Percentiles rank a stretch among this genome's conserved stretches.
Evolutionary conservation across 2,329 filamentous ascomycete species (phyloP).

Genomic region (Sarocladium oryzae): DNA sequence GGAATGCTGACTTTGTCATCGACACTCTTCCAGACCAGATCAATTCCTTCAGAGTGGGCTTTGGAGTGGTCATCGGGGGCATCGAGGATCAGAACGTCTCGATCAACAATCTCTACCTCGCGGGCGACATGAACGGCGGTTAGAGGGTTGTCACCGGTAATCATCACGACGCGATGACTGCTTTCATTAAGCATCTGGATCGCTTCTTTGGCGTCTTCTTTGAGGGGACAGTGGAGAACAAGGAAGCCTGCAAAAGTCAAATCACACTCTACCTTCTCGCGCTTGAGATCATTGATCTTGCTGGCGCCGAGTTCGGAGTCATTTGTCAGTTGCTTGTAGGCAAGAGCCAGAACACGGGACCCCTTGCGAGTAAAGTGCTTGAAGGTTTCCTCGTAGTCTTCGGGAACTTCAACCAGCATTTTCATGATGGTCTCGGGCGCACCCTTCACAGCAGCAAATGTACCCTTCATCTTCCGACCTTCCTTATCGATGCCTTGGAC

Average conservation of each 20-base stretch:
- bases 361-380: constrained; percentile 97
- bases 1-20: constrained; percentile 83
- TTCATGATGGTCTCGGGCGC: constrained; percentile 94
- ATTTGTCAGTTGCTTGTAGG: constrained; percentile 82
- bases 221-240: constrained; percentile 89
- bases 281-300: constrained; percentile 88
- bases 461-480: constrained; percentile 71
- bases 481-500: constrained; percentile 68
- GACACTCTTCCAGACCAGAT: constrained; percentile 85
- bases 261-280: constrained; percentile 81
- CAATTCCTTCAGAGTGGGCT: constrained; percentile 48
- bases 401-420: constrained; percentile 77
- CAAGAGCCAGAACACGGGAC: constrained; percentile 86
- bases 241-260: constrained; percentile 91
- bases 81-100: constrained; percentile 89
- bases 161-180: constrained; percentile 98
- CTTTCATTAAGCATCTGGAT: constrained; percentile 98
- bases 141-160: constrained; percentile 95
- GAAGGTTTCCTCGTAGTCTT: constrained; percentile 93
- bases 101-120: constrained; percentile 95
- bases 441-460: constrained; percentile 93
- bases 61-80: constrained; percentile 83
- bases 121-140: constrained; percentile 93
- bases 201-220: constrained; percentile 90
- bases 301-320: constrained; percentile 76